phyloP scores from a whole-genome alignment of 768 basidiomycete genomes.

The Leccinum subgranulosum region DNA sequence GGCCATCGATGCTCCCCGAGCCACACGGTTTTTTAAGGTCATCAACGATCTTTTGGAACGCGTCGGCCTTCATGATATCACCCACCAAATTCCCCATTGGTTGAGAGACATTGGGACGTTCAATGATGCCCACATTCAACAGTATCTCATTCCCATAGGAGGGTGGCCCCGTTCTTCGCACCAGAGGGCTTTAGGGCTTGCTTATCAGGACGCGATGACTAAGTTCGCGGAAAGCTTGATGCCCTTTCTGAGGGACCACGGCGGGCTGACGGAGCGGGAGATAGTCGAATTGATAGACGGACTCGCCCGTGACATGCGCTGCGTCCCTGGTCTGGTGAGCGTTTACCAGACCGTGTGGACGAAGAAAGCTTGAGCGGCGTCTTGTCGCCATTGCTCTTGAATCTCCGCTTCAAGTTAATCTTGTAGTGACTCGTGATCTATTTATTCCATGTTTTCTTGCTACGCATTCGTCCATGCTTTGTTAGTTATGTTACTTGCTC shows the following conservation, averaged over 20 bases:
- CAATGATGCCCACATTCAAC: conserved; percentile 33
- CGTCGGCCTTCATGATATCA: conserved; percentile 39
- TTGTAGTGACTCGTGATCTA: too few species aligned
- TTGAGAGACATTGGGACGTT: conserved; percentile 41
- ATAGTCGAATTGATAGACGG: conserved; percentile 39
- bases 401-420: neutral
- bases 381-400: neutral
- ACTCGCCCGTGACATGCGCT: conserved; percentile 46
- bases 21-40: conserved; percentile 34
- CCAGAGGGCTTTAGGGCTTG: conserved; percentile 39
- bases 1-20: conserved; percentile 23
- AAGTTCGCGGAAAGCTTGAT: conserved; percentile 48
- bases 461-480: neutral
- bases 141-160: conserved; percentile 53
- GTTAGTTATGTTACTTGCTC: neutral
- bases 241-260: conserved; percentile 42
- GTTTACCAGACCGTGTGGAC: conserved; percentile 52
- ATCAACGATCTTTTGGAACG: conserved; percentile 40
- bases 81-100: conserved; percentile 35
- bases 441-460: neutral
- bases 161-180: conserved; percentile 42
- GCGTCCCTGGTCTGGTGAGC: conserved; percentile 45
- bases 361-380: conserved; percentile 20
- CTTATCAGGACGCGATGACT: conserved; percentile 37
- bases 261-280: conserved; percentile 35